Percentiles rank a stretch among this genome's conserved stretches.
Evolutionary conservation across 2,329 filamentous ascomycete genomes (phyloP).

Genomic region (Lasiodiplodia sp.): DNA sequence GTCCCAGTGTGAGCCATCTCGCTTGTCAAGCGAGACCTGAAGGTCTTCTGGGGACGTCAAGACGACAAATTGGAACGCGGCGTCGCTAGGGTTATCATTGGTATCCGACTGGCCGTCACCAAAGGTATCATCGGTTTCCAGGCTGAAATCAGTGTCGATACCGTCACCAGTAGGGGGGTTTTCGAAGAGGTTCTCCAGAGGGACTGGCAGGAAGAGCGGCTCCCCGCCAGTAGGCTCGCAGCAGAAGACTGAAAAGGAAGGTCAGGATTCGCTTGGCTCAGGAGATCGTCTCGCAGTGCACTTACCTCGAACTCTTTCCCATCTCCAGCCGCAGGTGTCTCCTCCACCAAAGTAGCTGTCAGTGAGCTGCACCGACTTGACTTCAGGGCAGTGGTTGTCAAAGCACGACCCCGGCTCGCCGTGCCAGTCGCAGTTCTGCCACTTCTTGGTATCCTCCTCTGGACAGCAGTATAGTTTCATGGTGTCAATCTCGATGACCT

Average conservation of each 20-base stretch:
- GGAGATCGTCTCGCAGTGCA: not conserved
- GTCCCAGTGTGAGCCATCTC: conserved; percentile 57
- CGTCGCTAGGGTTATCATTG: conserved; percentile 37
- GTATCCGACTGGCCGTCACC: conserved; percentile 33
- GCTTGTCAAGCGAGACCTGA: conserved; percentile 47
- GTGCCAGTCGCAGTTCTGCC: conserved; percentile 47
- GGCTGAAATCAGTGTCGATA: conserved; percentile 39
- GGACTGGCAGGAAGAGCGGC: conserved; percentile 46
- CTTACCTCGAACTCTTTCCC: conserved; percentile 34
- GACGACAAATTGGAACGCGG: conserved; percentile 45
- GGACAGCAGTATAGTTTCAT: conserved; percentile 41
- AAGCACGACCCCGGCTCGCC: conserved; percentile 46
- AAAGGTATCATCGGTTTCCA: conserved; percentile 35
- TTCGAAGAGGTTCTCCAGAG: conserved; percentile 46
- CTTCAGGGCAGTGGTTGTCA: conserved; percentile 43
- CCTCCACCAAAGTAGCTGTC: conserved; percentile 37
- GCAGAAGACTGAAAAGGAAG: conserved; percentile 38
- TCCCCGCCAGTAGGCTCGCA: conserved; percentile 41
- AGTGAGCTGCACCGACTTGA: conserved; percentile 39
- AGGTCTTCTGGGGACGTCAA: conserved; percentile 44
- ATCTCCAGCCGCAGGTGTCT: conserved; percentile 34
- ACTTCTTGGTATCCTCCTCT: conserved; percentile 37
- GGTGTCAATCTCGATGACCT: conserved; percentile 21
- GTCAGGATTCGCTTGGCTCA: not conserved
- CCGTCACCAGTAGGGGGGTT: conserved; percentile 43